Conservation (phyloP, 2,329 filamentous ascomycete species). For the Colletotrichum liaoningense region DNA sequence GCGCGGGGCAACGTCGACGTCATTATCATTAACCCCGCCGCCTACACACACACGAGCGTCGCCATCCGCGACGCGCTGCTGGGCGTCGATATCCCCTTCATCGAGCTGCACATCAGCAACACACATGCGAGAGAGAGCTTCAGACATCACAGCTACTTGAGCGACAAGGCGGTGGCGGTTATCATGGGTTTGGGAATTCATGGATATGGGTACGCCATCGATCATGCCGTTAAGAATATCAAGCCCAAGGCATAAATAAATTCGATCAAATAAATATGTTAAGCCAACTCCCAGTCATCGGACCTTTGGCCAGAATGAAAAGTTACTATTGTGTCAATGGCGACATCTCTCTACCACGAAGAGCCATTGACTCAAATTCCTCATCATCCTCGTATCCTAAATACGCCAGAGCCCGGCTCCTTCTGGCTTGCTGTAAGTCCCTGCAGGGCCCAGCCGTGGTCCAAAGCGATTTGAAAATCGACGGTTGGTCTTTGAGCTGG, state of each 20-base stretch:
- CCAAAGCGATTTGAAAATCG: too few relatives aligned
- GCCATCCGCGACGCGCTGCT: conserved; percentile 80
- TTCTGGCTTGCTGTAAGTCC: too few relatives aligned
- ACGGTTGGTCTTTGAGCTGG: too few relatives aligned
- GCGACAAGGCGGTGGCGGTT: conserved; percentile 80
- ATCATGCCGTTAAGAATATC: conserved; percentile 61
- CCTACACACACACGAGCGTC: conserved; percentile 81
- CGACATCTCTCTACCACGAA: too few relatives aligned
- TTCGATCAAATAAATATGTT: neutral
- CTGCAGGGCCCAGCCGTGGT: too few relatives aligned
- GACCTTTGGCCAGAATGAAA: too few relatives aligned
- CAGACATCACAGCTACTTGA: conserved; percentile 77
- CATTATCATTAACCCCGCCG: conserved; percentile 82
- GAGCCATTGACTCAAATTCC: too few relatives aligned
- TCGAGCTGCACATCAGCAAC: conserved; percentile 83
- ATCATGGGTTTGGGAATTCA: conserved; percentile 76
- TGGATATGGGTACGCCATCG: conserved; percentile 72
- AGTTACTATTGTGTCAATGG: too few relatives aligned
- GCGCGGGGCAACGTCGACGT: conserved; percentile 69
- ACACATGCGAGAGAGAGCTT: conserved; percentile 74
- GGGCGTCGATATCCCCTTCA: conserved; percentile 77
- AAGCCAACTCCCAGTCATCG: neutral
- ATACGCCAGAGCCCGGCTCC: too few relatives aligned
- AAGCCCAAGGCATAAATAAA: conserved; percentile 42
- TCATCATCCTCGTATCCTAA: too few relatives aligned